phyloP scores from a whole-genome alignment of 257 asterid species.

The Primulina huaijiensis region DNA sequence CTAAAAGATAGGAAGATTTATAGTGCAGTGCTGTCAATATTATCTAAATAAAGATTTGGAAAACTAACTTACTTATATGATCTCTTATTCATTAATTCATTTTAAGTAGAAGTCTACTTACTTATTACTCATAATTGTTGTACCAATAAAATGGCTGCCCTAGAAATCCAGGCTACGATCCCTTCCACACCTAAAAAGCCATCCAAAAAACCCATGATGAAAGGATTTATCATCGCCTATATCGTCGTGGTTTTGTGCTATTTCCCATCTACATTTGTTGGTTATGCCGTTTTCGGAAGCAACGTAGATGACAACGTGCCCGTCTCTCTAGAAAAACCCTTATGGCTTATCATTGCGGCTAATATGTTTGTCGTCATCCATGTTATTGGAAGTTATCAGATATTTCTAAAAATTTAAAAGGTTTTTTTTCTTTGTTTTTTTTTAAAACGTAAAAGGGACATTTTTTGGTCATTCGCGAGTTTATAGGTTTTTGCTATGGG shows the following conservation, averaged over 20 bases:
- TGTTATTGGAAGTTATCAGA: slow-evolving; percentile 63
- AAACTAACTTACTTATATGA: too few species aligned
- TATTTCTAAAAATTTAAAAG: neutral
- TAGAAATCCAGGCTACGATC: slow-evolving; percentile 54
- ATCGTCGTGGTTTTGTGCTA: slow-evolving; percentile 43
- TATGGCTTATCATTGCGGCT: slow-evolving; percentile 44
- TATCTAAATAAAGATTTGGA: too few species aligned
- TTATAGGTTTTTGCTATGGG: slow-evolving; percentile 50
- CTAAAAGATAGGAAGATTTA: too few species aligned
- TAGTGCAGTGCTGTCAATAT: too few species aligned
- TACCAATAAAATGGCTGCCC: too few species aligned
- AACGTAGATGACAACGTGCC: slow-evolving; percentile 42
- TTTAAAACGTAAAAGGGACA: too few species aligned
- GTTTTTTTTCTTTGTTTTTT: too few species aligned
- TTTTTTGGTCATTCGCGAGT: too few species aligned
- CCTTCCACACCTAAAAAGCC: slow-evolving; percentile 43
- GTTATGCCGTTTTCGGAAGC: slow-evolving; percentile 42
- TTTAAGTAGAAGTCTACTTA: too few species aligned
- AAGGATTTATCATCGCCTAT: slow-evolving; percentile 41
- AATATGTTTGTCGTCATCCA: slow-evolving; percentile 47
- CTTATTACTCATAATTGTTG: too few species aligned
- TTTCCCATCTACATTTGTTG: slow-evolving; percentile 47
- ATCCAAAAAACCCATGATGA: slow-evolving; percentile 54
- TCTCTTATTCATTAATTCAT: too few species aligned
- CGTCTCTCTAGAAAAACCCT: slow-evolving; percentile 37